Percentiles rank a stretch among this genome's conserved stretches.
Conservation (phyloP, 2,329 filamentous ascomycete species). For the Alternaria metachromatica region DNA sequence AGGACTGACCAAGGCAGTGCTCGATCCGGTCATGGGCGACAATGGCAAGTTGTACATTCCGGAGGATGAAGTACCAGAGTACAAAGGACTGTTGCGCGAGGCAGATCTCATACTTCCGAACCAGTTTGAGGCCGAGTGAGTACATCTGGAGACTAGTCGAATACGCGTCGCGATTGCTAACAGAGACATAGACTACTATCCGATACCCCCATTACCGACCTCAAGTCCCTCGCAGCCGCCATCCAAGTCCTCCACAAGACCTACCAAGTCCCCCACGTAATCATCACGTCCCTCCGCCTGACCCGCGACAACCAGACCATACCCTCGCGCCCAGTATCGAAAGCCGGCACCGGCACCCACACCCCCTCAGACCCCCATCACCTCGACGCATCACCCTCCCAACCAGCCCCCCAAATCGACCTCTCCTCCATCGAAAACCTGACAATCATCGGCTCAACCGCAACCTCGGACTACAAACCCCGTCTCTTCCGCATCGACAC, state of each 20-base stretch:
- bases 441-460: constrained; percentile 79
- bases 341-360: constrained; percentile 35
- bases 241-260: constrained; percentile 77
- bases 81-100: constrained; percentile 77
- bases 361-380: constrained; percentile 26
- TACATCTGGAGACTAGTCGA: background rate
- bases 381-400: constrained; percentile 22
- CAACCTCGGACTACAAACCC: constrained; percentile 67
- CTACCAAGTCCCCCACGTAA: constrained; percentile 82
- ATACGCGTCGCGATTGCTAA: background rate
- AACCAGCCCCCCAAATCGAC: constrained; percentile 4
- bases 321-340: constrained; percentile 40
- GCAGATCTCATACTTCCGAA: constrained; percentile 95
- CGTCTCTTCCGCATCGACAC: constrained; percentile 90
- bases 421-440: constrained; percentile 53
- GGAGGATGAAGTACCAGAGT: constrained; percentile 88
- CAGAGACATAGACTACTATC: constrained; percentile 71
- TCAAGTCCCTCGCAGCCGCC: constrained; percentile 73
- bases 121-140: constrained; percentile 95
- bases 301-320: constrained; percentile 58
- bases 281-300: constrained; percentile 88
- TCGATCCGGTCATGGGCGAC: constrained; percentile 98
- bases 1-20: constrained; percentile 59
- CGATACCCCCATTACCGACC: constrained; percentile 80
- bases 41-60: constrained; percentile 91